Percentiles rank a stretch among this genome's conserved stretches.
Evolutionary conservation across 176 grass and related monocot species (phyloP).

Genomic region (Typha latifolia): DNA sequence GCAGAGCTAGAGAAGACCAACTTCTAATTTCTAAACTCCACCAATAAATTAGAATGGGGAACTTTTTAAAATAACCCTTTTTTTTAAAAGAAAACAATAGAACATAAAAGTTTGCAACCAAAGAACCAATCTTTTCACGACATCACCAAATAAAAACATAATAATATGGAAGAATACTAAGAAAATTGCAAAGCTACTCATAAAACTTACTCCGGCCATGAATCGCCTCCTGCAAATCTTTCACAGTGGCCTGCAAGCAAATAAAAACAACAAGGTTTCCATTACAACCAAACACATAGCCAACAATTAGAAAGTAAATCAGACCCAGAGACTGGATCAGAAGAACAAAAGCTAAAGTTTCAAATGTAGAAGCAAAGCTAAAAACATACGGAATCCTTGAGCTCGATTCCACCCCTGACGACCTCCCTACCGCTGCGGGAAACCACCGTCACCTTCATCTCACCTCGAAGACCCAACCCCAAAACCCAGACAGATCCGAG

Average conservation of each 20-base stretch:
- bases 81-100: background rate
- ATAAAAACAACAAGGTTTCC: background rate
- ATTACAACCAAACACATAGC: slow-evolving; percentile 17
- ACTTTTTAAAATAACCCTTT: too few species aligned
- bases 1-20: too few species aligned
- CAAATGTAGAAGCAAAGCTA: background rate
- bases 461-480: background rate
- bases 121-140: background rate
- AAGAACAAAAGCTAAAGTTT: background rate
- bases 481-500: background rate
- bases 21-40: too few species aligned
- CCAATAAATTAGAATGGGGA: too few species aligned
- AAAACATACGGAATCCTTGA: slow-evolving; percentile 41
- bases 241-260: slow-evolving; percentile 72
- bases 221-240: slow-evolving; percentile 82
- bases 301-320: background rate
- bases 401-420: slow-evolving; percentile 77
- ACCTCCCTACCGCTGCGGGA: slow-evolving; percentile 71
- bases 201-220: slow-evolving; percentile 46
- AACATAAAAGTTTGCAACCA: background rate
- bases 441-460: slow-evolving; percentile 70
- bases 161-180: background rate
- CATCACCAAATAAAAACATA: background rate
- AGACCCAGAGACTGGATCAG: background rate
- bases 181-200: background rate